phyloP scores from a whole-genome alignment of 139 green algal species.

The Coelastrella sp. region DNA sequence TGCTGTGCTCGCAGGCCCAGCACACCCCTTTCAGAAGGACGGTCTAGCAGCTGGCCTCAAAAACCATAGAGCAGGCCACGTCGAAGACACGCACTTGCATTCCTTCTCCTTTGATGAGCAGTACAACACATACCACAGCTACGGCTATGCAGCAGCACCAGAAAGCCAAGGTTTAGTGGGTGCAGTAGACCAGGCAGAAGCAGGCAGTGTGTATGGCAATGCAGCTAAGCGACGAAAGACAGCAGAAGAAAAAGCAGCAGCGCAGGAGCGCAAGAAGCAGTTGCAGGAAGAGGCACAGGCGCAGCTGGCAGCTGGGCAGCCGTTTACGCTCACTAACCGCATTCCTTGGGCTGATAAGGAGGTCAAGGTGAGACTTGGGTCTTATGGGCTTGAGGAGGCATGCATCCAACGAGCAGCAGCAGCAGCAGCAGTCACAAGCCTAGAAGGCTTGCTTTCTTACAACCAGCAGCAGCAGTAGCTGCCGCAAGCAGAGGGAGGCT shows the following conservation, averaged over 20 bases:
- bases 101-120: conserved; percentile 91
- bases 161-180: conserved; percentile 59
- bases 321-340: conserved; percentile 68
- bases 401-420: too few species aligned
- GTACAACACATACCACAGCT: conserved; percentile 90
- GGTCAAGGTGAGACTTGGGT: conserved; percentile 51
- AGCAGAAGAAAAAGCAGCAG: conserved; percentile 62
- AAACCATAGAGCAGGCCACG: conserved; percentile 89
- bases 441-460: too few species aligned
- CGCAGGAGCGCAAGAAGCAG: conserved; percentile 46
- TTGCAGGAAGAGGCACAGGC: conserved; percentile 34
- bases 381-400: too few species aligned
- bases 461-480: too few species aligned
- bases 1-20: conserved; percentile 64
- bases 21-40: conserved; percentile 81
- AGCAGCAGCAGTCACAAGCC: not conserved
- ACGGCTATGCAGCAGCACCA: conserved; percentile 58
- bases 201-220: conserved; percentile 12
- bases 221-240: conserved; percentile 74
- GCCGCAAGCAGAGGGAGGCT: too few species aligned
- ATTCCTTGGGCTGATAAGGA: conserved; percentile 90
- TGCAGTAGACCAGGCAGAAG: conserved; percentile 51
- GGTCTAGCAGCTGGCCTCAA: conserved; percentile 78
- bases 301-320: conserved; percentile 51
- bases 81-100: conserved; percentile 80